phyloP scores from a whole-genome alignment of 805 yeast genomes.

The Myxozyma kluyveri region DNA sequence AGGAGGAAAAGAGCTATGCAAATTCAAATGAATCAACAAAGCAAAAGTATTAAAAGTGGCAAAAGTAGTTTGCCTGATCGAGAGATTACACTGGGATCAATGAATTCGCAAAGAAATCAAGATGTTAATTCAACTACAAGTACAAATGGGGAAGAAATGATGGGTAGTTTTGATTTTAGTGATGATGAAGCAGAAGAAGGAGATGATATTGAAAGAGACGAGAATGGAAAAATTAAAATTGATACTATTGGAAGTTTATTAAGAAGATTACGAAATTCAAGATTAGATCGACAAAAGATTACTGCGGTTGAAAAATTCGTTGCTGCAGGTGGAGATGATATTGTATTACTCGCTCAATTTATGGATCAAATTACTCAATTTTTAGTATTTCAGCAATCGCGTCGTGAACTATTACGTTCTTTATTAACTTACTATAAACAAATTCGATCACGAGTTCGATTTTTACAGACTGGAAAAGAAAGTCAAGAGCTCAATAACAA shows the following conservation, averaged over 20 bases:
- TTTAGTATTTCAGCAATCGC: constrained; percentile 25
- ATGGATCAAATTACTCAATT: constrained; percentile 23
- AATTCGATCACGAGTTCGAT: constrained; percentile 3
- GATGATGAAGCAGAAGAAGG: constrained; percentile 7
- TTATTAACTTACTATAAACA: constrained; percentile 18
- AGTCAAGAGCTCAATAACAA: neutral
- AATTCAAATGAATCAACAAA: neutral
- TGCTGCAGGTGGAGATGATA: constrained; percentile 19
- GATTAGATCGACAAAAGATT: constrained; percentile 30
- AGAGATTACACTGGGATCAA: neutral
- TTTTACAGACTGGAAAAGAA: neutral
- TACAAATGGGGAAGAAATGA: neutral
- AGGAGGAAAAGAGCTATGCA: neutral
- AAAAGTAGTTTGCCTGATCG: too few species aligned
- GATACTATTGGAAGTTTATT: constrained; percentile 12
- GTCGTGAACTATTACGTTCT: constrained; percentile 27
- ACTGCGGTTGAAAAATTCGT: constrained; percentile 22
- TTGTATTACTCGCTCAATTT: constrained; percentile 16
- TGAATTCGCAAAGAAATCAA: neutral
- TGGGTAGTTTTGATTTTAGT: neutral
- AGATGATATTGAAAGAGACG: neutral
- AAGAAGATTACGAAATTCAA: constrained; percentile 10
- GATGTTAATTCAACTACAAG: neutral
- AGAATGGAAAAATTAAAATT: neutral
- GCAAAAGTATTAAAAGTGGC: neutral